These are phyloP conservation scores for Lipomyces yamanashiensis DNA, from an alignment of 805 yeast species.

Conservation along the genomic window DNA sequence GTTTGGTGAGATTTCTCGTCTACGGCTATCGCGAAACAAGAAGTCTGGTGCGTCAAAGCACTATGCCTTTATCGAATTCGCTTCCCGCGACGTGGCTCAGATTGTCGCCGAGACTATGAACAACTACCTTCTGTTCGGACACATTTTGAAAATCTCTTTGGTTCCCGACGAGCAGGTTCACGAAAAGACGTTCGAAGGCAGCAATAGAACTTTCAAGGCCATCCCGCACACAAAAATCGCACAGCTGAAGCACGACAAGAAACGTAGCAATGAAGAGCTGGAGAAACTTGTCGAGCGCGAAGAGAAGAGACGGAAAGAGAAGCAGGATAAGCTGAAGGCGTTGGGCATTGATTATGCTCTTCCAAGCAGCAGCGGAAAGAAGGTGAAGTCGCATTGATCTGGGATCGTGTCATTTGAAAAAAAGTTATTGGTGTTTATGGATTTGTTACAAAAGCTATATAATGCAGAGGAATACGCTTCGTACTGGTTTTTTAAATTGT, in stretches of 20 bases:
- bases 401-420: neutral
- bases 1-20: constrained; percentile 81
- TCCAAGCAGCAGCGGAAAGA: constrained; percentile 16
- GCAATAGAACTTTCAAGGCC: constrained; percentile 58
- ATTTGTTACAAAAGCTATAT: neutral
- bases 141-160: constrained; percentile 75
- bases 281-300: constrained; percentile 55
- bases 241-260: constrained; percentile 58
- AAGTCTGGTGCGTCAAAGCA: constrained; percentile 90
- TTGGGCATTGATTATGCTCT: constrained; percentile 60
- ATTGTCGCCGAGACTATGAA: constrained; percentile 96
- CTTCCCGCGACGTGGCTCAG: constrained; percentile 72
- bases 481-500: neutral
- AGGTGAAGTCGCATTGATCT: constrained; percentile 13
- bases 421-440: constrained; percentile 1
- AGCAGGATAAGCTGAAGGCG: constrained; percentile 55
- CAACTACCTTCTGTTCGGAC: constrained; percentile 87
- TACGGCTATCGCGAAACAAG: constrained; percentile 84
- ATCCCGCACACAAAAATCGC: constrained; percentile 65
- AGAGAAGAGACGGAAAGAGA: constrained; percentile 50
- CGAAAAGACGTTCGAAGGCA: constrained; percentile 60
- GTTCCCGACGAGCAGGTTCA: constrained; percentile 49
- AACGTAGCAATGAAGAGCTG: constrained; percentile 64
- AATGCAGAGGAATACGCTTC: neutral
- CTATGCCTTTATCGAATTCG: constrained; percentile 88